Evolutionary conservation across 2,329 filamentous ascomycete genomes (phyloP).

Genomic region (Juglanconis sp.): DNA sequence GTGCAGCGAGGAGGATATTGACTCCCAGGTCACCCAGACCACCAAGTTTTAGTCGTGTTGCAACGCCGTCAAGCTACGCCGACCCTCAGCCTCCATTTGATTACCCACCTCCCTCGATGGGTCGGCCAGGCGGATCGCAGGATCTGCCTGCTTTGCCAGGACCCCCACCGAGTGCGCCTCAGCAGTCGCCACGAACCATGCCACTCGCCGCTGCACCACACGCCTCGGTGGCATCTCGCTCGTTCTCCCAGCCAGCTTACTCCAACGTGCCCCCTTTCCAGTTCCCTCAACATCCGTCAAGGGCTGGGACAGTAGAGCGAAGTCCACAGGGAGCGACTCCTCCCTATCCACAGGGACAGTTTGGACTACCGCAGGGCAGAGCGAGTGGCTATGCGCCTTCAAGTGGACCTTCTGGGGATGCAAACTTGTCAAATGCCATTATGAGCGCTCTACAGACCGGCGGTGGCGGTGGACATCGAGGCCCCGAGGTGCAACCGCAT

Average conservation of each 20-base stretch:
- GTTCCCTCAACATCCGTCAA: slow-evolving; percentile 2
- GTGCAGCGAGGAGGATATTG: slow-evolving; percentile 45
- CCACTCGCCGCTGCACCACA: not conserved
- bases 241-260: slow-evolving; percentile 20
- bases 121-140: slow-evolving; percentile 17
- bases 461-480: slow-evolving; percentile 8
- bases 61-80: slow-evolving; percentile 26
- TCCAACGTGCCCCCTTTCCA: slow-evolving; percentile 7
- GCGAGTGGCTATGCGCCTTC: slow-evolving; percentile 6
- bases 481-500: slow-evolving; percentile 16
- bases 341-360: slow-evolving; percentile 15
- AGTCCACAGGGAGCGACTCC: slow-evolving; percentile 14
- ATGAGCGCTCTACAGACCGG: slow-evolving; percentile 17
- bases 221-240: slow-evolving; percentile 18
- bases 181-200: slow-evolving; percentile 10
- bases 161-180: slow-evolving; percentile 11
- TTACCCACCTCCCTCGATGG: slow-evolving; percentile 22
- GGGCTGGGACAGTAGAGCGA: slow-evolving; percentile 1
- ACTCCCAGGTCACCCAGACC: slow-evolving; percentile 58
- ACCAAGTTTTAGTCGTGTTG: slow-evolving; percentile 42
- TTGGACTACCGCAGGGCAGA: slow-evolving; percentile 11
- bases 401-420: slow-evolving; percentile 10
- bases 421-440: slow-evolving; percentile 14
- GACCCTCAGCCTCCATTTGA: slow-evolving; percentile 27
- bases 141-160: slow-evolving; percentile 22